Base-by-base conservation (phyloP, 73 alveolate species). In the Paramecium caudatum region DNA sequence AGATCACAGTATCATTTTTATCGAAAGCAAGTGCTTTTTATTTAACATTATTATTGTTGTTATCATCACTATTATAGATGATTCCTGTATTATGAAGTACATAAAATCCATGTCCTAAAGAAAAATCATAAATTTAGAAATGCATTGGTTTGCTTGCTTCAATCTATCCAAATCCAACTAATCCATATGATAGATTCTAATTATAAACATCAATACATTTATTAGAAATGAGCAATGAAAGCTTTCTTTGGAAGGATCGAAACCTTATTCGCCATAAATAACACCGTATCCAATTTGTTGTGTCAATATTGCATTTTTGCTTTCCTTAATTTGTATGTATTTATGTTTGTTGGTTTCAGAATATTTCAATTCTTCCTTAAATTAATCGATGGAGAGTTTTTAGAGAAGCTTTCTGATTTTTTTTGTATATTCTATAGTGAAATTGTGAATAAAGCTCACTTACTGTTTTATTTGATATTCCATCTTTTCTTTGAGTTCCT, bases 261-360 rank as follows among this genome's bases (percentile, higher is more conserved):
- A 55, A 25, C 80, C 30, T 55, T 16, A 21, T 27, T 55, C 80
- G 30, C 80, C 30, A 55, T 55, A 55, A 1, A 55, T 55, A 23
- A 55, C 45, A 19, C 46, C 80, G 30, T 55, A 55, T 55, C 80
- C 80, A 9, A 55, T 55, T 55, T 55, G 30, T 27, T 55, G 30
- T 55, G 80, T 55, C 4, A 55, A 43, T 19, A 43, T 55, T 23
- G 80, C 80, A 19, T 37, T 55, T 27, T 43, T 55, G 4, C 80
- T 43, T 55, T 55, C 80, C 23, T 55, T 55, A 3, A 55, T 27
- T 10, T 55, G 43, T 23, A 55, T 55, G 30, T 55, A 43, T 27
- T 55, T 55, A 55, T 55, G 80, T 55, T 55, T 55, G 30, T 55
- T 55, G 80, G 30, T 23, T 27, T 55, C 80, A 10, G 80, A 55